Base-by-base conservation (phyloP, 1,139 yeast species). In the Saccharomyces hybrid region DNA sequence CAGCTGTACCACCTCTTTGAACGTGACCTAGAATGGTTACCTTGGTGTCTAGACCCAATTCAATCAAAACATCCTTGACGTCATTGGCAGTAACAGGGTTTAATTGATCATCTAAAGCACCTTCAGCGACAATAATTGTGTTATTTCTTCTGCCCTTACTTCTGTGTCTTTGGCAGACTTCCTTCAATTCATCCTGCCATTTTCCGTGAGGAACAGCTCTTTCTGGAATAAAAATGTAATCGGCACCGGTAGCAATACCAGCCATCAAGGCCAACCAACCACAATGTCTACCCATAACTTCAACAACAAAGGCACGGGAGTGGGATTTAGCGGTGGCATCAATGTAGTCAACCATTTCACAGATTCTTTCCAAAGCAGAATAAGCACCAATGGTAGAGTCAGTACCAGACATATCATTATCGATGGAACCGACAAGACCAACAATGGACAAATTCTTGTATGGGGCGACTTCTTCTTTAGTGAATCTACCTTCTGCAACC, bases 271-370 rank as follows among this genome's bases (percentile, higher is more conserved):
- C 93, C 60, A 86, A 77, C 95, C 95, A 86, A 61, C 95, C 95
- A 75, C 95, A 86, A 65, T 86, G 93, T 71, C 95, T 79, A 57
- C 95, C 95, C 95, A 86, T 86, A n/a, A 86, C 95, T 71, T 86
- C 95, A 48, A 86, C 83, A 46, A 86, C 90, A 66, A 86, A 86
- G 7, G 95, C 95, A 68, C 95, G 75, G 29, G 89, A 85, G 69
- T 86, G 95, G 0, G 91, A 85, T 55, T 83, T 83, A 34, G 95
- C 95, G 42, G 95, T 86, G 48, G 91, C 93, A 68, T 85, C 93
- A 57, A 86, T 86, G 67, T 83, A 85, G 71, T 86, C 95, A 56
- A 86, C 84, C 72, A 86, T 84, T 67, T 83, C 83, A 67, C 88
- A 81, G 59, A 86, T 86, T 67, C 95, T 75, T 60, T 84, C 93